Percentiles rank a stretch among this genome's conserved stretches.
These are phyloP conservation scores for Spiromastix sp. DNA, from an alignment of 2,329 filamentous ascomycete genomes.

Conservation along the genomic window DNA sequence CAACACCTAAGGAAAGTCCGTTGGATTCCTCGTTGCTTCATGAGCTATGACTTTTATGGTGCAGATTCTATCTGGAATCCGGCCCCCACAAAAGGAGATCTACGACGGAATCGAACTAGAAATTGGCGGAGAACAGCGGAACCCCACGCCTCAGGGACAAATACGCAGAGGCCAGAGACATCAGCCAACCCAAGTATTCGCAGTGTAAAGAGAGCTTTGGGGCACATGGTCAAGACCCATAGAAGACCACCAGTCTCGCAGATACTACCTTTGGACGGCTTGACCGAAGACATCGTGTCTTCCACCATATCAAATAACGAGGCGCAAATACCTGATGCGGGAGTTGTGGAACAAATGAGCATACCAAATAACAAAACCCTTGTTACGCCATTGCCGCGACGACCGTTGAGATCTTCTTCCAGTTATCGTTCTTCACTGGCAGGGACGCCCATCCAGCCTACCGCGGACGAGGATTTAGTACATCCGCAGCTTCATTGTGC, in stretches of 20 bases:
- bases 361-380: too few relatives aligned
- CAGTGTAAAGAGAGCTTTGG: neutral
- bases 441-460: too few relatives aligned
- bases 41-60: slow-evolving; percentile 16
- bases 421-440: too few relatives aligned
- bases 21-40: slow-evolving; percentile 19
- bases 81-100: slow-evolving; percentile 5
- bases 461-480: too few relatives aligned
- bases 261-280: slow-evolving; percentile 1
- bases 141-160: neutral
- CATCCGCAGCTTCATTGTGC: too few relatives aligned
- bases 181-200: neutral
- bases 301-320: slow-evolving; percentile 1
- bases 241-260: neutral
- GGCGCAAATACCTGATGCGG: too few relatives aligned
- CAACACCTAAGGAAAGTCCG: slow-evolving; percentile 10
- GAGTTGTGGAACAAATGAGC: too few relatives aligned
- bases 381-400: too few relatives aligned
- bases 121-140: neutral
- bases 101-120: neutral
- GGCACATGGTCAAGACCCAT: neutral
- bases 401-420: too few relatives aligned
- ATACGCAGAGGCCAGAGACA: neutral
- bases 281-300: neutral
- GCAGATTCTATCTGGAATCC: slow-evolving; percentile 20